Percentiles rank a stretch among this genome's conserved stretches.
These are phyloP conservation scores for Colletotrichum echinochloae DNA, from an alignment of 2,329 filamentous ascomycete genomes.

Conservation along the genomic window DNA sequence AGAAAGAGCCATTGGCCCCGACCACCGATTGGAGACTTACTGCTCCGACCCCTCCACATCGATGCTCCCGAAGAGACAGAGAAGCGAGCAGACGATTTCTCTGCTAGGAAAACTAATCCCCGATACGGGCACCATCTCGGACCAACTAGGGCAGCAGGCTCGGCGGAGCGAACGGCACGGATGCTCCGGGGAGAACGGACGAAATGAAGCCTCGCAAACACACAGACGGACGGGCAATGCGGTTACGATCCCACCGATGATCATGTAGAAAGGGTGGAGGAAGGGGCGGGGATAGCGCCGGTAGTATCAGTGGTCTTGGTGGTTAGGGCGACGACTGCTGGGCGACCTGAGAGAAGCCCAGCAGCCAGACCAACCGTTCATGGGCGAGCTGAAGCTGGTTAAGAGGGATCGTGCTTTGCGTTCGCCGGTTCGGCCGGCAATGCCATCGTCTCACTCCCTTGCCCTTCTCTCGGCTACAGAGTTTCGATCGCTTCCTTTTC, in stretches of 20 bases:
- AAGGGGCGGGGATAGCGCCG: too few relatives aligned
- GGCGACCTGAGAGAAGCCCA: neutral
- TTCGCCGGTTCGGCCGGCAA: neutral
- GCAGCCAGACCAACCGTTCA: neutral
- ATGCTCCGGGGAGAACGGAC: neutral
- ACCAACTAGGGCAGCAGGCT: neutral
- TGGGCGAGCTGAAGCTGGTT: neutral
- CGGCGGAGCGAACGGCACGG: neutral
- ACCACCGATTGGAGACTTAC: neutral
- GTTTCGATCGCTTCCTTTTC: neutral
- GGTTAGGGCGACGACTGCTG: neutral
- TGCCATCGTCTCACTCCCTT: neutral
- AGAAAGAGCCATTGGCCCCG: neutral
- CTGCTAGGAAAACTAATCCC: neutral
- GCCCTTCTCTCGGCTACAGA: neutral
- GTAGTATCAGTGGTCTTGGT: neutral
- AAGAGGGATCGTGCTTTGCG: neutral
- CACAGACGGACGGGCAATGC: neutral
- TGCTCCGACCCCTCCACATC: neutral
- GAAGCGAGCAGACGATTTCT: neutral
- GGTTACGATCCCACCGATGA: neutral
- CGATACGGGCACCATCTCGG: neutral
- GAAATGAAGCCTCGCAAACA: neutral
- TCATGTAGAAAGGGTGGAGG: neutral
- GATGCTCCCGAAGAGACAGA: neutral